phyloP scores from a whole-genome alignment of 352 stramenopile genomes.

The Pythium brachiatum region DNA sequence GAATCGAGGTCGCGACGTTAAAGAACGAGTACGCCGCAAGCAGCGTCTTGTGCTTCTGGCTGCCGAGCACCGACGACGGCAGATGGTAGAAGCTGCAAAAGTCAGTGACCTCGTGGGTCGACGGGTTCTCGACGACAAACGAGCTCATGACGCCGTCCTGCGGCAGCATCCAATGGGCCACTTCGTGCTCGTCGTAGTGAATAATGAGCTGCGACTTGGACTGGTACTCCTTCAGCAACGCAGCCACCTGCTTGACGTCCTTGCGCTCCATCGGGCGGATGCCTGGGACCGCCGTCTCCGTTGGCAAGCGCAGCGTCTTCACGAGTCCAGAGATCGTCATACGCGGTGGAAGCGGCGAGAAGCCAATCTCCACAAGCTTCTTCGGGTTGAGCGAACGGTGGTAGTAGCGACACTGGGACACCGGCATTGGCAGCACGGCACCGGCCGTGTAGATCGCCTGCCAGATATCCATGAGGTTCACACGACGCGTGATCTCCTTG shows the following conservation, averaged over 20 bases:
- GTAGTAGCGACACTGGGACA: constrained; percentile 95
- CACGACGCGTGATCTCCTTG: constrained; percentile 98
- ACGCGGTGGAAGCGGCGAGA: constrained; percentile 89
- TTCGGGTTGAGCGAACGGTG: constrained; percentile 97
- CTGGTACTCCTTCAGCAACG: constrained; percentile 53
- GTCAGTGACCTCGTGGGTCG: constrained; percentile 88
- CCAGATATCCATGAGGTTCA: constrained; percentile 93
- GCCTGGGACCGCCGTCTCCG: constrained; percentile 28
- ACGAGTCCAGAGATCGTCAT: constrained; percentile 96
- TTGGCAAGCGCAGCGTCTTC: constrained; percentile 88
- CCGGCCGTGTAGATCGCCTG: constrained; percentile 99
- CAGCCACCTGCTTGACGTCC: constrained; percentile 50
- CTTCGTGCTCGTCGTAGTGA: constrained; percentile 90
- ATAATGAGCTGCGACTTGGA: constrained; percentile 76
- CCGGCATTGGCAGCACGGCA: constrained; percentile 94
- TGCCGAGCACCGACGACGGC: constrained; percentile 94
- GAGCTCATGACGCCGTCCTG: constrained; percentile 93
- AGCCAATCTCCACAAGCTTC: constrained; percentile 98
- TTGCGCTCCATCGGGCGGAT: constrained; percentile 54
- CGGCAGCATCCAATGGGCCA: constrained; percentile 97
- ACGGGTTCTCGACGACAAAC: constrained; percentile 87
- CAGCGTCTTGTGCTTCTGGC: constrained; percentile 95
- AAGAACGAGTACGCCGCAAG: constrained; percentile 99
- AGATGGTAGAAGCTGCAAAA: constrained; percentile 98
- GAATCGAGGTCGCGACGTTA: constrained; percentile 86